phyloP scores from a whole-genome alignment of 2,329 filamentous ascomycete genomes.

The Pseudocercospora crystallina region DNA sequence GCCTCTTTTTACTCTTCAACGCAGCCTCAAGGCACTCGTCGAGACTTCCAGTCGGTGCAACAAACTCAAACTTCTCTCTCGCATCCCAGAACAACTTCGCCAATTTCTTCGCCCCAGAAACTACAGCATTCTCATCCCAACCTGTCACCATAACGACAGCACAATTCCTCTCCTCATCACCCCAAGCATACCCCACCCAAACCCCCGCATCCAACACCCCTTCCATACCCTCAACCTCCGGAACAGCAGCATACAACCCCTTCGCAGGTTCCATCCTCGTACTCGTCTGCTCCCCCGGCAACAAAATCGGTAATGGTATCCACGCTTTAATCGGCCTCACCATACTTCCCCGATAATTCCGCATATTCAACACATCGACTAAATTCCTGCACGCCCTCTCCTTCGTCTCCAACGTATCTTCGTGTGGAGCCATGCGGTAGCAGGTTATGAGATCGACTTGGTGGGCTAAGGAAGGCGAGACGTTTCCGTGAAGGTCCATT shows the following conservation, averaged over 20 bases:
- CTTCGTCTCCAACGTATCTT: constrained; percentile 20
- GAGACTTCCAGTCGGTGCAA: constrained; percentile 20
- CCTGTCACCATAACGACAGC: constrained; percentile 24
- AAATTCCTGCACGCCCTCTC: constrained; percentile 22
- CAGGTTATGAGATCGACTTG: constrained; percentile 21
- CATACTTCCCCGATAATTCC: neutral
- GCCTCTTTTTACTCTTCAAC: constrained; percentile 6
- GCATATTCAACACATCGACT: constrained; percentile 7
- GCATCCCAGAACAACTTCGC: constrained; percentile 22
- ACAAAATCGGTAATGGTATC: constrained; percentile 21
- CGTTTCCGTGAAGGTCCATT: constrained; percentile 27
- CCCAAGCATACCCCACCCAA: constrained; percentile 27
- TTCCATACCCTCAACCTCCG: constrained; percentile 12
- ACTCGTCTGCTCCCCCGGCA: constrained; percentile 23
- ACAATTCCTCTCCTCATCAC: constrained; percentile 22
- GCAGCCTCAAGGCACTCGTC: constrained; percentile 20
- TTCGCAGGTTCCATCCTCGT: constrained; percentile 23
- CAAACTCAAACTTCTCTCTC: constrained; percentile 22
- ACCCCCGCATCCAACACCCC: constrained; percentile 22
- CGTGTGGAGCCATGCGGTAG: constrained; percentile 23
- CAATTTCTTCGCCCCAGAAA: constrained; percentile 17
- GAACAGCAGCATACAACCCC: constrained; percentile 18
- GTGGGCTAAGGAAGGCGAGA: constrained; percentile 17
- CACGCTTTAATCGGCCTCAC: constrained; percentile 22
- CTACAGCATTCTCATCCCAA: constrained; percentile 12